These are phyloP conservation scores for Pseudogymnoascus destructans DNA, from an alignment of 2,329 filamentous ascomycete species.

Conservation along the genomic window DNA sequence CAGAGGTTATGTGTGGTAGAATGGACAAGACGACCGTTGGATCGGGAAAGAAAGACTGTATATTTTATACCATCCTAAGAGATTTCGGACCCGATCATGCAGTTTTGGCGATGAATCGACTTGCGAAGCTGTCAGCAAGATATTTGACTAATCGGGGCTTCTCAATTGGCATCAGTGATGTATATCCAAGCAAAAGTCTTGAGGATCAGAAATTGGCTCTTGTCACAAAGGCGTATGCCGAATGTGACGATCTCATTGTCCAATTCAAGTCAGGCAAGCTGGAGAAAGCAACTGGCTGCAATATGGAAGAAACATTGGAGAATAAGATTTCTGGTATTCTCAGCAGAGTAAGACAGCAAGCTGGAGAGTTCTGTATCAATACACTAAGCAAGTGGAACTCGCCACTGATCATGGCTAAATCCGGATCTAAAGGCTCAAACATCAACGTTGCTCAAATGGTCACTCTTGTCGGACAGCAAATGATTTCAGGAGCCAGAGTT, in stretches of 20 bases:
- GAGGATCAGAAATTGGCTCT: constrained; percentile 61
- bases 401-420: constrained; percentile 92
- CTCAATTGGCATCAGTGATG: constrained; percentile 90
- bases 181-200: constrained; percentile 66
- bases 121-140: constrained; percentile 81
- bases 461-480: constrained; percentile 91
- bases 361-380: constrained; percentile 80
- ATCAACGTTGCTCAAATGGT: constrained; percentile 99
- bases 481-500: constrained; percentile 88
- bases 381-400: constrained; percentile 86
- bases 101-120: constrained; percentile 81
- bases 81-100: constrained; percentile 87
- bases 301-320: constrained; percentile 84
- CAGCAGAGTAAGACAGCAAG: constrained; percentile 79
- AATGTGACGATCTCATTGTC: constrained; percentile 73
- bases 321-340: constrained; percentile 83
- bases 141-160: constrained; percentile 85
- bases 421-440: constrained; percentile 88
- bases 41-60: constrained; percentile 90
- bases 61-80: constrained; percentile 92
- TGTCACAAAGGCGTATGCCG: constrained; percentile 63
- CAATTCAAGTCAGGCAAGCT: constrained; percentile 70
- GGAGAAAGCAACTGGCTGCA: constrained; percentile 76
- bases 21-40: constrained; percentile 99
- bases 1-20: constrained; percentile 89